These are phyloP conservation scores for Metschnikowia proteae DNA, from an alignment of 805 yeast species.

Conservation along the genomic window DNA sequence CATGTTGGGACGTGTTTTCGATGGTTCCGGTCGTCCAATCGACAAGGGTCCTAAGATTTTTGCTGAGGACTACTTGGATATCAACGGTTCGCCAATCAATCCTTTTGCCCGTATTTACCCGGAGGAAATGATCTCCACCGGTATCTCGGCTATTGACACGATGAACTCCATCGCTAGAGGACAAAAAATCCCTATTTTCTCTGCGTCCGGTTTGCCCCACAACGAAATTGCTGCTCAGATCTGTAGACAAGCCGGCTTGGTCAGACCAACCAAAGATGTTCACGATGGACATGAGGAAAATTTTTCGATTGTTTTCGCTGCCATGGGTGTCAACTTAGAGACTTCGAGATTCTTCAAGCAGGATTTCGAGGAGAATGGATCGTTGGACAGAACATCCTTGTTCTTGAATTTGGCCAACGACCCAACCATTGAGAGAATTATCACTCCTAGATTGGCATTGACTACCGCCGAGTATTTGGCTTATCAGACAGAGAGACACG, in stretches of 20 bases:
- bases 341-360: constrained; percentile 98
- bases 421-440: constrained; percentile 99
- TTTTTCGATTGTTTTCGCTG: constrained; percentile 98
- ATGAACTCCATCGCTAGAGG: constrained; percentile 99
- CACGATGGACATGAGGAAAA: constrained; percentile 99
- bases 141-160: constrained; percentile 97
- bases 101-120: constrained; percentile 98
- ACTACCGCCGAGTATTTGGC: constrained; percentile 99
- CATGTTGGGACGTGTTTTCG: constrained; percentile 94
- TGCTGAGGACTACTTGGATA: constrained; percentile 97
- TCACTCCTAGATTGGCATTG: constrained; percentile 97
- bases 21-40: constrained; percentile 98
- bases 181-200: constrained; percentile 97
- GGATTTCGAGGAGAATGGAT: constrained; percentile 98
- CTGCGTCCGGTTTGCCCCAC: constrained; percentile 99
- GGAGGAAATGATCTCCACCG: constrained; percentile 99
- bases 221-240: constrained; percentile 99
- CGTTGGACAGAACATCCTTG: constrained; percentile 94
- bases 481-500: constrained; percentile 99
- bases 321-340: constrained; percentile 99
- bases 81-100: constrained; percentile 97
- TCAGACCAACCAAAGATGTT: constrained; percentile 98
- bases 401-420: constrained; percentile 97
- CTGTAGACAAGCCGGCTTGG: constrained; percentile 99
- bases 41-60: constrained; percentile 98